Evolutionary conservation across 805 yeast species (phyloP).

Genomic region (Suhomyces faveliae): DNA sequence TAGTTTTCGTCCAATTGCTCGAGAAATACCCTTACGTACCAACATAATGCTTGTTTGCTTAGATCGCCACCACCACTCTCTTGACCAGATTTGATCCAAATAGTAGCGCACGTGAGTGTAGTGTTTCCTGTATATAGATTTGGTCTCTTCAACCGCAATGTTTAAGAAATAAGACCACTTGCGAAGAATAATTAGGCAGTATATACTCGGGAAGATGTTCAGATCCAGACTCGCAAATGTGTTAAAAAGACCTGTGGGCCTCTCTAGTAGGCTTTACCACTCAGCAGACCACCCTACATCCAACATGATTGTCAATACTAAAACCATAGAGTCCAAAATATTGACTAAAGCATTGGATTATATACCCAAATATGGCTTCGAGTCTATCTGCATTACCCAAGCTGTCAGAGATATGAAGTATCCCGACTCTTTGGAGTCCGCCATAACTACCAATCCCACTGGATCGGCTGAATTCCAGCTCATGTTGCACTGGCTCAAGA

Average conservation of each 20-base stretch:
- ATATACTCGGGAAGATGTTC: background rate
- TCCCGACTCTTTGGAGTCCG: conserved; percentile 49
- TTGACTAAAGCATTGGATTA: conserved; percentile 34
- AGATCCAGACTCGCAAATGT: conserved; percentile 1
- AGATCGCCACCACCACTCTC: conserved; percentile 1
- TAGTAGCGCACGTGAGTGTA: background rate
- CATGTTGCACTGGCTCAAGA: conserved; percentile 51
- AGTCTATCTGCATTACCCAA: conserved; percentile 43
- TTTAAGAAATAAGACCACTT: background rate
- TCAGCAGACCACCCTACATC: conserved; percentile 36
- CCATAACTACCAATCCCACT: conserved; percentile 33
- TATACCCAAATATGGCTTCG: conserved; percentile 56
- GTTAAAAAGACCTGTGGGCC: background rate
- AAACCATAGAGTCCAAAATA: conserved; percentile 42
- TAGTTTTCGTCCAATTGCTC: background rate
- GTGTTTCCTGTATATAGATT: background rate
- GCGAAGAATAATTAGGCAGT: background rate
- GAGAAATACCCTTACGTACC: background rate
- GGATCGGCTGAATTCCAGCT: conserved; percentile 57
- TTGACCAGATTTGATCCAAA: background rate
- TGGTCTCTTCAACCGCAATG: background rate
- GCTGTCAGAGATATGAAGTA: conserved; percentile 50
- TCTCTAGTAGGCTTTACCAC: conserved; percentile 26
- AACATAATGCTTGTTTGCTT: background rate
- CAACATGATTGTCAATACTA: conserved; percentile 29